Conservation (phyloP, 768 basidiomycete genomes). For the Pholiota conissans region DNA sequence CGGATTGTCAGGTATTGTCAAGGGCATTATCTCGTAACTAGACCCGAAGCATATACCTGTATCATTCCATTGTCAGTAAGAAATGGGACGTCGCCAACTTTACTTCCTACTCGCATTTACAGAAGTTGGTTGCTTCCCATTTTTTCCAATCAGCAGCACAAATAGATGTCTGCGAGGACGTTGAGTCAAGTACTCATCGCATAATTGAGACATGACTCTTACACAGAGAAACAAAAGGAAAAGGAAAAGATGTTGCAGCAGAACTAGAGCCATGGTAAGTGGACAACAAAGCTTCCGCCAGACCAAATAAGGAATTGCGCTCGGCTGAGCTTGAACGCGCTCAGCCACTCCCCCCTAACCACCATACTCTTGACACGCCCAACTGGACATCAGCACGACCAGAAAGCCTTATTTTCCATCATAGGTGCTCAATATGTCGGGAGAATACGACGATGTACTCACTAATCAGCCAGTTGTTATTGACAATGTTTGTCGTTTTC, state of each 20-base stretch:
- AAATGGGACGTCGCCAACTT: too few species aligned
- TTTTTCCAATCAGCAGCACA: conserved; percentile 47
- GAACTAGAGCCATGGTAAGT: conserved; percentile 18
- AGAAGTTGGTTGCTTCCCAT: conserved; percentile 91
- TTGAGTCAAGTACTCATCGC: not conserved
- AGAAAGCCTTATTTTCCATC: conserved; percentile 9
- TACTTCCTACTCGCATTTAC: conserved; percentile 85
- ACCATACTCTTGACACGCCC: conserved; percentile 6
- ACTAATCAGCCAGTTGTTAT: conserved; percentile 99
- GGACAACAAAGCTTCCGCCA: not conserved
- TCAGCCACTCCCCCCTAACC: conserved; percentile 8
- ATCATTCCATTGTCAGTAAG: conserved; percentile 7
- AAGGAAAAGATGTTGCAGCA: conserved; percentile 12
- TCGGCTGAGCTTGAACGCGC: conserved; percentile 28
- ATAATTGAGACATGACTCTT: not conserved
- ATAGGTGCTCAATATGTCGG: conserved; percentile 54
- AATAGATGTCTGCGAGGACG: conserved; percentile 14
- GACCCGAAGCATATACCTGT: conserved; percentile 89
- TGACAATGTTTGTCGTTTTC: conserved; percentile 76
- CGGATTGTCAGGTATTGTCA: conserved; percentile 80
- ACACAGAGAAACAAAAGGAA: conserved; percentile 19
- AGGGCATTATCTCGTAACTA: conserved; percentile 83
- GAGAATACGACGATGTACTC: conserved; percentile 90
- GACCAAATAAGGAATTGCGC: conserved; percentile 16
- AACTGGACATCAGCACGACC: conserved; percentile 8